Percentiles rank a stretch among this genome's conserved stretches.
phyloP scores from a whole-genome alignment of 73 alveolate genomes.

The Paramecium biaurelia region DNA sequence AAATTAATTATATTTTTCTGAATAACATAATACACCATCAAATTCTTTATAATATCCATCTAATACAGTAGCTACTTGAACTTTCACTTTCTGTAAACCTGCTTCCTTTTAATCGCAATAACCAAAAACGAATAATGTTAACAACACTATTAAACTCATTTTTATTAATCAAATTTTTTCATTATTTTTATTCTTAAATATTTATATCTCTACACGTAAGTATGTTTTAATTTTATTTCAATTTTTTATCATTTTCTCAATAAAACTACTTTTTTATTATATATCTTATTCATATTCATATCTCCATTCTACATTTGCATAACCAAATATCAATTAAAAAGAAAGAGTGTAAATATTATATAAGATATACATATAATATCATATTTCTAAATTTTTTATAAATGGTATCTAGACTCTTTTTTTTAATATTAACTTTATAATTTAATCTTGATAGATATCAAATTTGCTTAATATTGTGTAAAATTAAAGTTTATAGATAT shows the following conservation, averaged over 20 bases:
- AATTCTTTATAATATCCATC: conserved; percentile 25
- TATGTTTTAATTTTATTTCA: background rate
- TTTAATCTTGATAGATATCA: background rate
- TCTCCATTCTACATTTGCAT: too few relatives aligned
- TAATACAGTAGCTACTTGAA: background rate
- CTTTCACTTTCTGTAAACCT: background rate
- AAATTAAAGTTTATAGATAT: too few relatives aligned
- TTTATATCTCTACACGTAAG: background rate
- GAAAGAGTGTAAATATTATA: too few relatives aligned
- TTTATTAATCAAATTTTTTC: background rate
- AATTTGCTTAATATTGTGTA: too few relatives aligned
- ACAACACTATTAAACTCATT: background rate
- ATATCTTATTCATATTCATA: too few relatives aligned
- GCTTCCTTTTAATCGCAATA: background rate
- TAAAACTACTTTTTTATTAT: background rate
- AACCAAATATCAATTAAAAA: too few relatives aligned
- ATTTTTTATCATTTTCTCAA: background rate
- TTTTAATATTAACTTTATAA: too few relatives aligned
- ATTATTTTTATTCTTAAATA: background rate
- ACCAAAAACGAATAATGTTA: background rate
- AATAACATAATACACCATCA: background rate
- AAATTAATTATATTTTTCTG: background rate
- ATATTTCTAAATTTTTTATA: background rate
- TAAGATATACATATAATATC: background rate
- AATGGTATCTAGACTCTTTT: background rate